phyloP scores from a whole-genome alignment of 169 alveolate species.

The Hepatocystis sp. region DNA sequence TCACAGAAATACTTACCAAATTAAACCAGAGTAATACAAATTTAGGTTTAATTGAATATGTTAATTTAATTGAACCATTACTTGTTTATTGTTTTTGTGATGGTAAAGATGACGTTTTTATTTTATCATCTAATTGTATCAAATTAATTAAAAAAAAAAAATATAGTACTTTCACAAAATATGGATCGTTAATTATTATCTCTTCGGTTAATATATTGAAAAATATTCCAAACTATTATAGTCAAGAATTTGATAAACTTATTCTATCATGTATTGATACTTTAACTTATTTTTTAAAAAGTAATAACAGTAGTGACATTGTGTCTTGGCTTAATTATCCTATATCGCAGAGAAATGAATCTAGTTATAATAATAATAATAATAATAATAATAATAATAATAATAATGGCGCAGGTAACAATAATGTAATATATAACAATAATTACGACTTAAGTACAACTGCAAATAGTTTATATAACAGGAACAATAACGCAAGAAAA shows the following conservation, averaged over 20 bases:
- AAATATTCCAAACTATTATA: slow-evolving; percentile 74
- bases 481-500: too few species aligned
- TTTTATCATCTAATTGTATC: slow-evolving; percentile 59
- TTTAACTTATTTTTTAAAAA: slow-evolving; percentile 29
- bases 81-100: slow-evolving; percentile 72
- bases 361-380: neutral
- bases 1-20: too few species aligned
- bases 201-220: slow-evolving; percentile 63
- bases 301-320: slow-evolving; percentile 30
- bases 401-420: neutral
- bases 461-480: too few species aligned
- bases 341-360: slow-evolving; percentile 1
- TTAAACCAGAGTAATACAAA: too few species aligned
- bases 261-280: slow-evolving; percentile 60
- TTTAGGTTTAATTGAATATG: slow-evolving; percentile 26
- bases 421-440: too few species aligned
- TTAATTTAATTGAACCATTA: slow-evolving; percentile 44
- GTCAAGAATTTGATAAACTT: slow-evolving; percentile 65
- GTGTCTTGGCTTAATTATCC: slow-evolving; percentile 60
- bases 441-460: too few species aligned
- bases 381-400: neutral
- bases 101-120: slow-evolving; percentile 72
- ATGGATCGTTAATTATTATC: slow-evolving; percentile 58
- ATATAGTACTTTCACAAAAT: slow-evolving; percentile 41
- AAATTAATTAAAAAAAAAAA: slow-evolving; percentile 41